These are phyloP conservation scores for Cordyceps farinosa DNA, from an alignment of 2,329 filamentous ascomycete species.

Conservation along the genomic window DNA sequence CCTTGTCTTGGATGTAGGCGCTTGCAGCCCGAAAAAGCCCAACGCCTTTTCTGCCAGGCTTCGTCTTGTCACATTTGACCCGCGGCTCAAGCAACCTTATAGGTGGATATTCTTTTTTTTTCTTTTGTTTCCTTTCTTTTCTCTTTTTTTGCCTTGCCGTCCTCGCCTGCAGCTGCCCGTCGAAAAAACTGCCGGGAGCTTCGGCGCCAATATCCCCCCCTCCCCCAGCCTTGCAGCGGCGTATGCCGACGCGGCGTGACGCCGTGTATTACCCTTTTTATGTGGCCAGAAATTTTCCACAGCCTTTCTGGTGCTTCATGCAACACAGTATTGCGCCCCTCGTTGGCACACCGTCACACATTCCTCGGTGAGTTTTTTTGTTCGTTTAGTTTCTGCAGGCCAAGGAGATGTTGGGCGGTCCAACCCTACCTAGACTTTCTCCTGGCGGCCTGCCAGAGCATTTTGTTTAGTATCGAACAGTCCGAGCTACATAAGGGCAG, in stretches of 20 bases:
- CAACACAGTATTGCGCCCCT: background rate
- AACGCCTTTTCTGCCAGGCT: background rate
- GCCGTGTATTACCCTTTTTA: slow-evolving; percentile 26
- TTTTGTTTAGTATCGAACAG: background rate
- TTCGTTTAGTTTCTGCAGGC: background rate
- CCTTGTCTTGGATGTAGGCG: background rate
- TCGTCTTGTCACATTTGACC: background rate
- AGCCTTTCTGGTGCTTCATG: slow-evolving; percentile 24
- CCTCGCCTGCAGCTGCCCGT: slow-evolving; percentile 13
- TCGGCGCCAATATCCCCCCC: slow-evolving; percentile 5
- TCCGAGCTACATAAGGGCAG: too few species aligned
- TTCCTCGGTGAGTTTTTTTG: background rate
- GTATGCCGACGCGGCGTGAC: background rate
- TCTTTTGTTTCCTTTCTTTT: background rate
- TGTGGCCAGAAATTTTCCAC: background rate
- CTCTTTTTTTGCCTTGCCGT: background rate
- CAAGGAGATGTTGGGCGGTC: background rate
- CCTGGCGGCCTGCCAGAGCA: background rate
- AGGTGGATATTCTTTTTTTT: background rate
- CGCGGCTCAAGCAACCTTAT: background rate
- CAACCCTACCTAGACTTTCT: background rate
- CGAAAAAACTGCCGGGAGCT: background rate
- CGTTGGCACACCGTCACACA: too few species aligned
- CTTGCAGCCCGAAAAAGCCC: slow-evolving; percentile 3
- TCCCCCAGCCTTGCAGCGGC: slow-evolving; percentile 11